Percentiles rank a stretch among this genome's conserved stretches.
Conservation (phyloP, 2,329 filamentous ascomycete genomes). For the Aspergillus fijiensis region DNA sequence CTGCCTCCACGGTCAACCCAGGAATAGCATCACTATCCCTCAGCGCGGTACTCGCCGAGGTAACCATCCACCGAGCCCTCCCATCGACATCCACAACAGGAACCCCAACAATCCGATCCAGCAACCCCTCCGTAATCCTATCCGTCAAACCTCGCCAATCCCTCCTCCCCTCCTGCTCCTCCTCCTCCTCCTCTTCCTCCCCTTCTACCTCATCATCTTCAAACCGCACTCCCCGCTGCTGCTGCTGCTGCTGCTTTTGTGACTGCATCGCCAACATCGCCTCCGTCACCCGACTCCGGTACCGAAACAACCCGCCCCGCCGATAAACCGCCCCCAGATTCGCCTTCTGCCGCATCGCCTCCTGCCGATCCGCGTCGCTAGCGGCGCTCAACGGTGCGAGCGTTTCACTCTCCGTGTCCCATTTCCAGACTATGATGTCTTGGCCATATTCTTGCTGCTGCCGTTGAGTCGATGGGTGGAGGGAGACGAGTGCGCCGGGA, state of each 20-base stretch:
- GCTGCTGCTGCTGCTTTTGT: background rate
- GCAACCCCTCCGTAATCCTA: constrained; percentile 48
- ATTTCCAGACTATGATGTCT: constrained; percentile 56
- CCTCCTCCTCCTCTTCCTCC: constrained; percentile 25
- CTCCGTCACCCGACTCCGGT: constrained; percentile 40
- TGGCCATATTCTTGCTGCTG: constrained; percentile 25
- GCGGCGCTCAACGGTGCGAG: constrained; percentile 33
- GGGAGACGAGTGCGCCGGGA: constrained; percentile 17
- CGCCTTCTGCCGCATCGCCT: constrained; percentile 53
- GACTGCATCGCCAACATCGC: constrained; percentile 39
- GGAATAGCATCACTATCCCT: constrained; percentile 61
- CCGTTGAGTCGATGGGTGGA: background rate
- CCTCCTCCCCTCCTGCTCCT: constrained; percentile 43
- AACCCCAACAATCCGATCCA: constrained; percentile 52
- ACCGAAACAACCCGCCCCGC: constrained; percentile 46
- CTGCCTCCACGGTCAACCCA: constrained; percentile 44
- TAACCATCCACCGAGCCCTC: constrained; percentile 54
- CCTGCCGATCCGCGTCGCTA: constrained; percentile 44
- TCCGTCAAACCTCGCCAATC: constrained; percentile 57
- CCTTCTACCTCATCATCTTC: constrained; percentile 1
- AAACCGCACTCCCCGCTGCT: background rate
- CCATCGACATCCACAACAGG: constrained; percentile 37
- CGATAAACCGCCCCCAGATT: constrained; percentile 59
- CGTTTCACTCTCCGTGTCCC: constrained; percentile 45
- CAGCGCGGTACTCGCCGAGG: constrained; percentile 57